These are phyloP conservation scores for Elsinoe arachidis DNA, from an alignment of 2,329 filamentous ascomycete genomes.

Conservation along the genomic window DNA sequence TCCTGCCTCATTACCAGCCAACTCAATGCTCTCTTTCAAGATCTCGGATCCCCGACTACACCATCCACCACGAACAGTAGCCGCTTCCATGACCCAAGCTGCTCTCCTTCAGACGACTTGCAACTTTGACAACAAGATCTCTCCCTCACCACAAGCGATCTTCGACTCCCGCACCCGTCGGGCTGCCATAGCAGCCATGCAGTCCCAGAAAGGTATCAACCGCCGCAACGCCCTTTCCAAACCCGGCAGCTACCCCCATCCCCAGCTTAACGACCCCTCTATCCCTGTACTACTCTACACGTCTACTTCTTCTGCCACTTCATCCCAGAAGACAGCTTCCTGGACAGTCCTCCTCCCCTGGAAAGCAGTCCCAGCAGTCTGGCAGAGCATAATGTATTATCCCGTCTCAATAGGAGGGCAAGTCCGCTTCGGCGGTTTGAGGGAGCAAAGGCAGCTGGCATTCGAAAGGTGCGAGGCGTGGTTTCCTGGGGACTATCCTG, in stretches of 20 bases:
- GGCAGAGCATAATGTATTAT: slow-evolving; percentile 78
- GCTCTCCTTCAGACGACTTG: slow-evolving; percentile 51
- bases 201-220: slow-evolving; percentile 71
- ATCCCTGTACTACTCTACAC: slow-evolving; percentile 70
- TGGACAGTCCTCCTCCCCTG: slow-evolving; percentile 86
- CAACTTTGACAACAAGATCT: slow-evolving; percentile 54
- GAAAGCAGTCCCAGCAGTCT: slow-evolving; percentile 78
- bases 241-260: slow-evolving; percentile 54
- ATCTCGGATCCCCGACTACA: slow-evolving; percentile 71
- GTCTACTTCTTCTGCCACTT: slow-evolving; percentile 29
- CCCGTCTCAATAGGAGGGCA: slow-evolving; percentile 72
- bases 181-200: slow-evolving; percentile 55
- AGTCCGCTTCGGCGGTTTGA: slow-evolving; percentile 70
- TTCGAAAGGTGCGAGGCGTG: slow-evolving; percentile 72
- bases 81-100: slow-evolving; percentile 25
- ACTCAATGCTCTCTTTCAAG: slow-evolving; percentile 63
- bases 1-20: slow-evolving; percentile 58
- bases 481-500: slow-evolving; percentile 80
- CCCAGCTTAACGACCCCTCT: slow-evolving; percentile 55
- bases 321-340: slow-evolving; percentile 46
- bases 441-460: slow-evolving; percentile 68
- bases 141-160: slow-evolving; percentile 33
- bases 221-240: slow-evolving; percentile 57
- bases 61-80: slow-evolving; percentile 58
- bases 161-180: slow-evolving; percentile 62